A percentile compares a stretch with the other conserved stretches of the same genome.
Conservation (phyloP, 225 moss, liverwort and hornwort genomes). For the Sphagnum contortum region DNA sequence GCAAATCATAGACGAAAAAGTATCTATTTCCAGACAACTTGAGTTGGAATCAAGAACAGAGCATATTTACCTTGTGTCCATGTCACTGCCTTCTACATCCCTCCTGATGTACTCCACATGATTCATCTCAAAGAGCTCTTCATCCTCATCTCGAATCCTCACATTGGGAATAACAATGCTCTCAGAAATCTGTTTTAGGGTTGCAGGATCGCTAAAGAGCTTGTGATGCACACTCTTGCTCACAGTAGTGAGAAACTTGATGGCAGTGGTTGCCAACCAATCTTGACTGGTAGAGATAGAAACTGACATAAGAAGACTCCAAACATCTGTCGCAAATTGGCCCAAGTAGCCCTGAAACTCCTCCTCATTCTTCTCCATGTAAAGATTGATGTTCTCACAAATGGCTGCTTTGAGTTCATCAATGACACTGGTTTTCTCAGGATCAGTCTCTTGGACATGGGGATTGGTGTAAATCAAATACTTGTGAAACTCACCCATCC, state of each 20-base stretch:
- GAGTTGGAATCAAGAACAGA: no score
- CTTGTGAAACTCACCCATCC: conserved; percentile 97
- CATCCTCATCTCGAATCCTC: conserved; percentile 84
- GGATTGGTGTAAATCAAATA: conserved; percentile 68
- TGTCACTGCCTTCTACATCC: conserved; percentile 97
- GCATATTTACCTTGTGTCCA: conserved; percentile 59
- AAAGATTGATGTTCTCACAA: conserved; percentile 94
- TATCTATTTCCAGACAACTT: no score
- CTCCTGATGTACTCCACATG: conserved; percentile 97
- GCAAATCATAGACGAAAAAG: no score
- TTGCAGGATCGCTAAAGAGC: conserved; percentile 68
- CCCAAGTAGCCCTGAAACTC: conserved; percentile 86
- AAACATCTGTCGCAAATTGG: conserved; percentile 86
- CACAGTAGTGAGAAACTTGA: conserved; percentile 94
- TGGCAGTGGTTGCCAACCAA: conserved; percentile 87
- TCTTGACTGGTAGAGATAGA: conserved; percentile 75
- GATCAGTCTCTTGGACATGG: conserved; percentile 42
- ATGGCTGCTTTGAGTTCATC: conserved; percentile 89
- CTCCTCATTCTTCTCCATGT: conserved; percentile 99
- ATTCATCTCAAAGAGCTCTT: conserved; percentile 98
- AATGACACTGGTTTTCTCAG: conserved; percentile 55
- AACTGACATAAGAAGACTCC: conserved; percentile 89
- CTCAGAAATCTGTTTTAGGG: conserved; percentile 87
- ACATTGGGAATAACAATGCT: conserved; percentile 97
- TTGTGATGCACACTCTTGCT: conserved; percentile 93